These are phyloP conservation scores for Mortierella sp. DNA, from an alignment of 371 early-diverging fungal species.

Conservation along the genomic window DNA sequence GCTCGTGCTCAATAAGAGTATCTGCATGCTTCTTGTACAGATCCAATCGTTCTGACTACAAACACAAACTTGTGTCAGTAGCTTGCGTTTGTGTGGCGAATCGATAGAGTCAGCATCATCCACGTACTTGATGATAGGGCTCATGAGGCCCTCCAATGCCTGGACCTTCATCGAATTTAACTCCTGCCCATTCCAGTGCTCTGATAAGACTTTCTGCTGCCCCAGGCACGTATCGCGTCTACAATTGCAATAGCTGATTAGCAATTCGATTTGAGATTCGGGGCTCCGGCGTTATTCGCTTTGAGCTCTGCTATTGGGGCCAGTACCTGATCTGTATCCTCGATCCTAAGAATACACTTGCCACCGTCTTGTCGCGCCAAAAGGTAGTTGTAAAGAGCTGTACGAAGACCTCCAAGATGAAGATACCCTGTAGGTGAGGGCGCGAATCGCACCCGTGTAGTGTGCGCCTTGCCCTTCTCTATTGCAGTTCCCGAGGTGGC, in stretches of 20 bases:
- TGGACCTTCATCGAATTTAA: slow-evolving; percentile 86
- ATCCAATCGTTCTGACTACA: slow-evolving; percentile 80
- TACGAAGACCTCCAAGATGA: slow-evolving; percentile 95
- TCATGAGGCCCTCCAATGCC: slow-evolving; percentile 69
- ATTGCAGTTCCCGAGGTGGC: not conserved
- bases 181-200: slow-evolving; percentile 84
- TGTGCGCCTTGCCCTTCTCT: slow-evolving; percentile 3
- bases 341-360: slow-evolving; percentile 89
- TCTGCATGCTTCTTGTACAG: slow-evolving; percentile 79
- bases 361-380: slow-evolving; percentile 83
- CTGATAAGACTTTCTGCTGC: slow-evolving; percentile 78
- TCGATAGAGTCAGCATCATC: not conserved
- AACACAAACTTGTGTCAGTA: not conserved
- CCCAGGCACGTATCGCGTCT: slow-evolving; percentile 84
- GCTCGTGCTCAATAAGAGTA: slow-evolving; percentile 75
- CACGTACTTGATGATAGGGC: slow-evolving; percentile 77
- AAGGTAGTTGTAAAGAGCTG: slow-evolving; percentile 93
- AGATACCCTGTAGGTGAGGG: slow-evolving; percentile 95
- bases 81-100: not conserved
- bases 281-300: too few species aligned
- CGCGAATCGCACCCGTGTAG: slow-evolving; percentile 91
- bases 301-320: not conserved
- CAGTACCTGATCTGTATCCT: slow-evolving; percentile 93
- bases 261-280: not conserved
- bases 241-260: not conserved